Evolutionary conservation across 768 basidiomycete species (phyloP).

Genomic region (Phanerochaete sordida): DNA sequence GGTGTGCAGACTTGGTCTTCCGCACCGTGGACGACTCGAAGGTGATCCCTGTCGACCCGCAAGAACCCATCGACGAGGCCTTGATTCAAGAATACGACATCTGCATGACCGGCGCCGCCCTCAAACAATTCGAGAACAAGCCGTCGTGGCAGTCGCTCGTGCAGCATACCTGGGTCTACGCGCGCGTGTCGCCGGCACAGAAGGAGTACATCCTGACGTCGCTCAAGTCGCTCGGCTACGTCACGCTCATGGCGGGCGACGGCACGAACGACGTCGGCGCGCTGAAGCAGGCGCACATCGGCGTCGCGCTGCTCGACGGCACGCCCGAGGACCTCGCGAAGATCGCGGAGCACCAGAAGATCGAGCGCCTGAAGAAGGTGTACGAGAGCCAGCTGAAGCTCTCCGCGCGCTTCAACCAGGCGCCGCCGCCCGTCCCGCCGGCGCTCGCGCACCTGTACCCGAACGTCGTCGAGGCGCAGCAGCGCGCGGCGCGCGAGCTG

Average conservation of each 20-base stretch:
- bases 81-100: constrained; percentile 91
- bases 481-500: constrained; percentile 67
- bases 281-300: constrained; percentile 96
- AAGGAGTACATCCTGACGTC: constrained; percentile 95
- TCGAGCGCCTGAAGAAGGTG: constrained; percentile 92
- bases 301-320: constrained; percentile 89
- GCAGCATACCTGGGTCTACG: constrained; percentile 97
- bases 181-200: constrained; percentile 92
- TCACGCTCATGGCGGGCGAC: constrained; percentile 97
- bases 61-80: constrained; percentile 69
- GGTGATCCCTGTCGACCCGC: constrained; percentile 81
- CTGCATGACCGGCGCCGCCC: constrained; percentile 91
- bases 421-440: constrained; percentile 90
- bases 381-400: constrained; percentile 95
- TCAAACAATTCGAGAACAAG: constrained; percentile 78
- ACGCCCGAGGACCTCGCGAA: constrained; percentile 88
- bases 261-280: constrained; percentile 99
- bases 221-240: constrained; percentile 84
- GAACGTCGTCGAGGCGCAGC: constrained; percentile 86
- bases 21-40: constrained; percentile 90
- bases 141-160: constrained; percentile 80
- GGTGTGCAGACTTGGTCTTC: constrained; percentile 76
- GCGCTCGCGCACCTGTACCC: constrained; percentile 87
- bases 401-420: constrained; percentile 84
- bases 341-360: constrained; percentile 88